These are phyloP conservation scores for Ramaria rubella DNA, from an alignment of 768 basidiomycete species.

Conservation along the genomic window DNA sequence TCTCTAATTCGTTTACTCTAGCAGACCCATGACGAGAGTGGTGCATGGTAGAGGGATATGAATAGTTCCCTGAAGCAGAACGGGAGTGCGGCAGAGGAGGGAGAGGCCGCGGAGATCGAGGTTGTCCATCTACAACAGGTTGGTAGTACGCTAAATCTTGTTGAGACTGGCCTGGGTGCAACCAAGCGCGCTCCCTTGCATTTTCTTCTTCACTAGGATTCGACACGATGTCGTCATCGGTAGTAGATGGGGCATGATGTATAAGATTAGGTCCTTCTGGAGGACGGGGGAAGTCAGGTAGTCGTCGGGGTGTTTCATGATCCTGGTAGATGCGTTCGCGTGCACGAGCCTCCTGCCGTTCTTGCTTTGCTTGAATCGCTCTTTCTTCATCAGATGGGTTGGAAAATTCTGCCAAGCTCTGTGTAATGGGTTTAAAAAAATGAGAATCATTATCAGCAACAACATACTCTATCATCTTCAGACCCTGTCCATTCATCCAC, in stretches of 20 bases:
- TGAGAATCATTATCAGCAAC: constrained; percentile 1
- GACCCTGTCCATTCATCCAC: constrained; percentile 81
- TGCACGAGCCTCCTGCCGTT: constrained; percentile 51
- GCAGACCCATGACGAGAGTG: constrained; percentile 16
- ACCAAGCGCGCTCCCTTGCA: not conserved
- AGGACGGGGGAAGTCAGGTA: constrained; percentile 78
- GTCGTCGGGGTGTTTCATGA: constrained; percentile 57
- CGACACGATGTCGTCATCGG: constrained; percentile 65
- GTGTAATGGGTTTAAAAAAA: no score
- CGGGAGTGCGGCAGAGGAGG: constrained; percentile 63
- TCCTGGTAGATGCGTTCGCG: constrained; percentile 32
- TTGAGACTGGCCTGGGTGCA: constrained; percentile 1
- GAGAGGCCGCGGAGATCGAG: constrained; percentile 36
- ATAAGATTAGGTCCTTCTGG: constrained; percentile 32
- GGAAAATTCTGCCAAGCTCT: constrained; percentile 86
- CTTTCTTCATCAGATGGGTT: constrained; percentile 89
- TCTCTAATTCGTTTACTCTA: constrained; percentile 13
- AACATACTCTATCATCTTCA: constrained; percentile 37
- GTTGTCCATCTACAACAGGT: constrained; percentile 2
- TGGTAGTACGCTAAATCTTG: constrained; percentile 6
- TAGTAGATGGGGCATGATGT: not conserved
- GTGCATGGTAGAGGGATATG: constrained; percentile 21
- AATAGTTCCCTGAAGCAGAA: constrained; percentile 53
- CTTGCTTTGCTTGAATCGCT: constrained; percentile 58
- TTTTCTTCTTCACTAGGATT: constrained; percentile 76